phyloP scores from a whole-genome alignment of 495 filamentous ascomycete species.

The Penicillium daleae region DNA sequence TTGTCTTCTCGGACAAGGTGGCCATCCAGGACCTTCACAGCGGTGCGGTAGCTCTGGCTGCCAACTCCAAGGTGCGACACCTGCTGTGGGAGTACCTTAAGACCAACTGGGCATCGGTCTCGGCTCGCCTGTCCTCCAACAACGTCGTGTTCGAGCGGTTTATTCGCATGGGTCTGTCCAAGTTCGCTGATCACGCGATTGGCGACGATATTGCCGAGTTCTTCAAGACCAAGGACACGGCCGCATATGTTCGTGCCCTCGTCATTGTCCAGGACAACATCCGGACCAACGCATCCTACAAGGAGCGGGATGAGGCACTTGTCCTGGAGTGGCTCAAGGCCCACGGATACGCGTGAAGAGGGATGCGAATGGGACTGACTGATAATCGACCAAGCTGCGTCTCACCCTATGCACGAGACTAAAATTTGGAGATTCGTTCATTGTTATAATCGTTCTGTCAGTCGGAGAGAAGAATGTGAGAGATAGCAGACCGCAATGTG shows the following conservation, averaged over 20 bases:
- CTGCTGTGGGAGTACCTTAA: constrained; percentile 84
- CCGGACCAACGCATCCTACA: constrained; percentile 74
- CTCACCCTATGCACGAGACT: background rate
- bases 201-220: constrained; percentile 79
- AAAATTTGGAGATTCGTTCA: background rate
- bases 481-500: background rate
- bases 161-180: constrained; percentile 72
- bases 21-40: constrained; percentile 84
- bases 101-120: constrained; percentile 72
- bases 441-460: background rate
- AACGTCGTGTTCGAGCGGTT: constrained; percentile 88
- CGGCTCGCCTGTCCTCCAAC: constrained; percentile 71
- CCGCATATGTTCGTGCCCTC: constrained; percentile 77
- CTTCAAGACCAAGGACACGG: constrained; percentile 80
- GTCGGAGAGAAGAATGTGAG: background rate
- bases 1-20: constrained; percentile 78
- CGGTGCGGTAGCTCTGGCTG: constrained; percentile 69
- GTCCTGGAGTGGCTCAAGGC: constrained; percentile 73
- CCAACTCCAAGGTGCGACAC: constrained; percentile 68
- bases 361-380: background rate
- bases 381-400: background rate
- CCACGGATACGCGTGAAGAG: constrained; percentile 58
- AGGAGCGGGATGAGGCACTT: constrained; percentile 66
- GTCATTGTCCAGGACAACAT: constrained; percentile 81
- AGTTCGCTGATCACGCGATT: constrained; percentile 72